A percentile compares a stretch with the other conserved stretches of the same genome.
These are phyloP conservation scores for Tulasnella calospora DNA, from an alignment of 768 basidiomycete species.

Conservation along the genomic window DNA sequence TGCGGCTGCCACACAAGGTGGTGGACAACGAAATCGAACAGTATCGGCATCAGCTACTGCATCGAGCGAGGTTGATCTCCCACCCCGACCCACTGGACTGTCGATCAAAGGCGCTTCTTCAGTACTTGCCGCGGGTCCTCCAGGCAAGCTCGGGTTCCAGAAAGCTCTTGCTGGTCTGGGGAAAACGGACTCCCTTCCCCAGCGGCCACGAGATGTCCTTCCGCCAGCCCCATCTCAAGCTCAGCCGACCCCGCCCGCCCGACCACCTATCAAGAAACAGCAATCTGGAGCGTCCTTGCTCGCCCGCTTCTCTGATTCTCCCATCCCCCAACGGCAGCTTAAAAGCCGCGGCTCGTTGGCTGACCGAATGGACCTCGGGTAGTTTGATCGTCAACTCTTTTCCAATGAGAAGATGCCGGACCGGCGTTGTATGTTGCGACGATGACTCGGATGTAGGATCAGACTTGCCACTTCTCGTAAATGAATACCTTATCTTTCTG, in stretches of 20 bases:
- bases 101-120: conserved; percentile 3
- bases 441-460: background rate
- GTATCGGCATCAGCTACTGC: background rate
- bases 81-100: background rate
- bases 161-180: background rate
- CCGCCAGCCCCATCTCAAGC: background rate
- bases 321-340: background rate
- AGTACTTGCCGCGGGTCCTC: background rate
- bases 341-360: background rate
- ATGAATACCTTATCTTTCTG: background rate
- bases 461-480: background rate
- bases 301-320: background rate
- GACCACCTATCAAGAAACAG: background rate
- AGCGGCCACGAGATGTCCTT: background rate
- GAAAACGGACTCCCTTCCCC: background rate
- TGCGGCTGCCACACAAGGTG: background rate
- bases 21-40: background rate
- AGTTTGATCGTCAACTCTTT: background rate
- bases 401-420: background rate
- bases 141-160: background rate
- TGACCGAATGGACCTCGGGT: conserved; percentile 5
- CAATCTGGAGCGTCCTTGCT: background rate
- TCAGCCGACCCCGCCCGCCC: background rate
- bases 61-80: background rate
- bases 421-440: background rate